These are phyloP conservation scores for Angophora floribunda DNA, from an alignment of 345 rosid species.

Conservation along the genomic window DNA sequence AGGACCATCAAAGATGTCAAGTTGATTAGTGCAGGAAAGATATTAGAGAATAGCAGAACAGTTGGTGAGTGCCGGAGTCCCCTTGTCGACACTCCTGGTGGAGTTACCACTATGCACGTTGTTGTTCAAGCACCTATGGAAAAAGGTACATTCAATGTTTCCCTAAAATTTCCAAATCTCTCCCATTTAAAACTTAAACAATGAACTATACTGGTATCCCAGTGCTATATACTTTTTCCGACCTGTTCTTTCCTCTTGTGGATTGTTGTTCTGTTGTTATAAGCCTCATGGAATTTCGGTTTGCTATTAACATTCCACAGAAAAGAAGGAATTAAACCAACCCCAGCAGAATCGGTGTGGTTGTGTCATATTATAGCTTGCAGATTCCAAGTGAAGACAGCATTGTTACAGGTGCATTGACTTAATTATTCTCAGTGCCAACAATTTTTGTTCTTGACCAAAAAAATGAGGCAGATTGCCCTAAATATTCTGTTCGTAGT, in stretches of 20 bases:
- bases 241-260: neutral
- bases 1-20: conserved; percentile 83
- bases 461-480: neutral
- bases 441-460: neutral
- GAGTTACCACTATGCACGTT: conserved; percentile 96
- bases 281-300: neutral
- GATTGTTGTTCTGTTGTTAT: neutral
- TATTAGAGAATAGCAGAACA: conserved; percentile 81
- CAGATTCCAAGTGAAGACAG: neutral
- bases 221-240: neutral
- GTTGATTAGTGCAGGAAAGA: conserved; percentile 88
- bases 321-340: conserved; percentile 47
- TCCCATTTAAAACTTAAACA: neutral
- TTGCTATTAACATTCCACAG: conserved; percentile 26
- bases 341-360: conserved; percentile 67
- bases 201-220: neutral
- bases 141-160: conserved; percentile 40
- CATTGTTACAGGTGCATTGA: neutral
- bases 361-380: conserved; percentile 68
- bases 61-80: conserved; percentile 80
- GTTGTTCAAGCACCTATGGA: conserved; percentile 76
- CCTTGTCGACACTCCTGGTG: conserved; percentile 66
- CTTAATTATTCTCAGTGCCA: neutral
- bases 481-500: neutral
- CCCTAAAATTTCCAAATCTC: neutral